Conservation (phyloP, 2,329 filamentous ascomycete species). For the Plectosphaerella cucumerina region DNA sequence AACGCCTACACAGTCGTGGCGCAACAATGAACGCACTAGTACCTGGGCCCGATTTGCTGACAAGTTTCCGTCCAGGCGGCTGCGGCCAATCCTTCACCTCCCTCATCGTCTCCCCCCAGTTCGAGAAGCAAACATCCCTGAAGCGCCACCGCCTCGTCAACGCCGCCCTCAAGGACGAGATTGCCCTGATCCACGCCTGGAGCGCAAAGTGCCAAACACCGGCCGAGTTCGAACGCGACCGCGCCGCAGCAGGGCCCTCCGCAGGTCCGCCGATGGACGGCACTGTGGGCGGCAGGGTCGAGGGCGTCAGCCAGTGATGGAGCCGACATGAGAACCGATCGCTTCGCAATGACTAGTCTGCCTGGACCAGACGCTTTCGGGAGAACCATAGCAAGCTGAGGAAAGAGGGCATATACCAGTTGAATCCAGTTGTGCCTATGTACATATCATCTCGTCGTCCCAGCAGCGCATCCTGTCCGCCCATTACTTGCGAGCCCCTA, state of each 20-base stretch:
- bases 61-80: conserved; percentile 38
- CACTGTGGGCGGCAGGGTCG: conserved; percentile 37
- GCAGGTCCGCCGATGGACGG: conserved; percentile 36
- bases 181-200: conserved; percentile 90
- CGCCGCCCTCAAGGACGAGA: conserved; percentile 76
- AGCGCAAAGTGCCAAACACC: conserved; percentile 91
- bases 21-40: background rate
- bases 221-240: conserved; percentile 77
- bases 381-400: background rate
- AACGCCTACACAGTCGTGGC: background rate
- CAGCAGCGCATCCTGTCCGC: background rate
- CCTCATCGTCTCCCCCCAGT: conserved; percentile 60
- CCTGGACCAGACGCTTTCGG: background rate
- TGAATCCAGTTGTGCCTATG: background rate
- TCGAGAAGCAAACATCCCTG: conserved; percentile 69
- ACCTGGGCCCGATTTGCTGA: background rate
- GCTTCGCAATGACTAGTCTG: too few relatives aligned
- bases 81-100: conserved; percentile 59
- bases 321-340: background rate
- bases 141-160: conserved; percentile 87
- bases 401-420: background rate
- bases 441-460: background rate
- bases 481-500: background rate
- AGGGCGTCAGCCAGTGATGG: conserved; percentile 22
- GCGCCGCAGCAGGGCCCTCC: conserved; percentile 23